Base-by-base conservation (phyloP, 2,329 filamentous ascomycete species). In the Colletotrichum musicola region DNA sequence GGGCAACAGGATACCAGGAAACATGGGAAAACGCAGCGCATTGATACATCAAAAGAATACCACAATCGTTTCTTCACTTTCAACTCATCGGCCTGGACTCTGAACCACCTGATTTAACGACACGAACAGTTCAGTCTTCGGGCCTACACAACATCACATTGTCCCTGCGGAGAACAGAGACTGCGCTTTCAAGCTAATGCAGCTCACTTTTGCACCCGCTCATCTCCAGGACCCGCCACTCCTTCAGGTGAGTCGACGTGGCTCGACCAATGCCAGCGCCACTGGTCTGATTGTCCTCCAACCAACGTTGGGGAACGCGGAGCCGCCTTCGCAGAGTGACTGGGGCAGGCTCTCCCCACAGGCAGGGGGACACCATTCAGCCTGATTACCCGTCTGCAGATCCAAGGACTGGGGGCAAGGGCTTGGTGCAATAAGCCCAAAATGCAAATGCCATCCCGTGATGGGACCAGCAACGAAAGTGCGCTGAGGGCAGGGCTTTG, bases 161-260 rank as follows among this genome's bases (percentile, higher is more conserved):
- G 49, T 51, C 22, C 30, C 42, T 27, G 46, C 40, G 53, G 61
- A 59, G 47, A 27, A 55, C n/a, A 49, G 30, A 1, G 35, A 25
- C 25, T 27, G 51, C 53, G 18, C 6, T 18, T 25, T 22, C 53
- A 14, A 27, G 55, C 54, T 40, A 55, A 59, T 60, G 54, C 65
- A 68, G 38, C 65, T 65, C 62, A 65, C 60, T 49, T 35, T 46
- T 50, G 38, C 54, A 50, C 50, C 42, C 49, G 55, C 55, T 56
- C 40, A 30, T 64, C 54, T 18, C 58, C 47, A 58, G 47, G 53
- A 54, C 60, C 62, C 42, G 54, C 55, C 44, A 59, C 62, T 68
- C 55, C 55, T 68, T 68, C 55, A 64, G 65, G 62, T 68, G 62
- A 68, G 65, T 64, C 65, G 55, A 51, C 50, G 62, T 50, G 65